A percentile compares a stretch with the other conserved stretches of the same genome.
These are phyloP conservation scores for Fagus crenata DNA, from an alignment of 306 rosid genomes.

Conservation along the genomic window DNA sequence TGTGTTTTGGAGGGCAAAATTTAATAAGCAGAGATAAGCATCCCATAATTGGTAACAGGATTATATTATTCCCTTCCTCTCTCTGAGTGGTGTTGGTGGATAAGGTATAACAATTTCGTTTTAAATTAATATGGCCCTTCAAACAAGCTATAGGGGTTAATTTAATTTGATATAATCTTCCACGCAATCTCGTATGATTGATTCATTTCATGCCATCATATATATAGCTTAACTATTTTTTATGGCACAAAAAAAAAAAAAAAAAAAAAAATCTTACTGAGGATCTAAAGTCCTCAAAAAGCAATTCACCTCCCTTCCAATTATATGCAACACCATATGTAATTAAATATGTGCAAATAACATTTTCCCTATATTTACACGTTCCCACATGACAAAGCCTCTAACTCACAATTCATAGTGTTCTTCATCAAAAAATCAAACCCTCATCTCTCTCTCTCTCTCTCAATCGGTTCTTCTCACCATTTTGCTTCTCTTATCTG, in stretches of 20 bases:
- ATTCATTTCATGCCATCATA: neutral
- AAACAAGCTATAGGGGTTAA: neutral
- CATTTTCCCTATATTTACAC: too few species aligned
- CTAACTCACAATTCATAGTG: slow-evolving; percentile 3
- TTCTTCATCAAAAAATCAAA: slow-evolving; percentile 15
- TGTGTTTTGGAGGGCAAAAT: neutral
- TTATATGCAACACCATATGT: too few species aligned
- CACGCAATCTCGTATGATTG: neutral
- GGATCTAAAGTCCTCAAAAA: too few species aligned
- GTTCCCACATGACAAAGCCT: neutral
- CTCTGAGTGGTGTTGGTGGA: neutral
- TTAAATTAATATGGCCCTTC: neutral
- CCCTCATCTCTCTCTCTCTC: neutral
- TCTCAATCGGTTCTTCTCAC: slow-evolving; percentile 39
- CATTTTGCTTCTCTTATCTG: slow-evolving; percentile 44
- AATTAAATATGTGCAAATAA: too few species aligned
- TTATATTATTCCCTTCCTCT: neutral
- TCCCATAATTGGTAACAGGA: neutral
- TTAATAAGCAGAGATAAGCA: neutral
- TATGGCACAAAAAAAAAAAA: neutral
- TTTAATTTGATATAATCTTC: neutral
- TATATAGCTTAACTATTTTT: neutral
- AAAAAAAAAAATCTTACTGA: neutral
- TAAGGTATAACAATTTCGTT: neutral
- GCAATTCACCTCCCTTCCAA: too few species aligned